Evolutionary conservation across 441 rosid genomes (phyloP).

Genomic region (Syzygium malaccense): DNA sequence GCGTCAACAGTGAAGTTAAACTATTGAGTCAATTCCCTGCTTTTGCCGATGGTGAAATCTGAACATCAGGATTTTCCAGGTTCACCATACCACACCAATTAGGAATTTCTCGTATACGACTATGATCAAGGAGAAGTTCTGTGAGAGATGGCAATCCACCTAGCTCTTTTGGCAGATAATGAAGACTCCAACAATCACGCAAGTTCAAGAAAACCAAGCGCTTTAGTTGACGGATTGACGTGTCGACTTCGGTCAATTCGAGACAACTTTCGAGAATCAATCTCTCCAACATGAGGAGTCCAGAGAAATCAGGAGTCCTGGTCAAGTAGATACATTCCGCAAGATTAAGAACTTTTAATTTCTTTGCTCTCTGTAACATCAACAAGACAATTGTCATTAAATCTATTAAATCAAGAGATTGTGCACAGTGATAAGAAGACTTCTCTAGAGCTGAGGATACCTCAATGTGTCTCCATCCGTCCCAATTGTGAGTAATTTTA

Average conservation of each 20-base stretch:
- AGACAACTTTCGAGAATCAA: background rate
- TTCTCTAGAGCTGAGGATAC: background rate
- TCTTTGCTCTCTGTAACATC: background rate
- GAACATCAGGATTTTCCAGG: too few relatives aligned
- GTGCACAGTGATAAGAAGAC: background rate
- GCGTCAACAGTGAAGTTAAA: background rate
- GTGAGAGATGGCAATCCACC: background rate
- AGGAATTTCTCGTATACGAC: background rate
- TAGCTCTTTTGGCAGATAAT: background rate
- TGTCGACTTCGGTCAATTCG: background rate
- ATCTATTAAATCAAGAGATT: background rate
- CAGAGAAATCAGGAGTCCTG: background rate
- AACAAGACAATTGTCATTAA: background rate
- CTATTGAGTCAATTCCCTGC: background rate
- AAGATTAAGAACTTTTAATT: background rate
- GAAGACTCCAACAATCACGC: fast-evolving
- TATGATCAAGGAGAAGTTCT: background rate
- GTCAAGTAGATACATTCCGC: background rate
- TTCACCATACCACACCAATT: background rate
- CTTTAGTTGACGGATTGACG: background rate
- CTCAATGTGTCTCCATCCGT: background rate
- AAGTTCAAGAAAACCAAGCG: background rate
- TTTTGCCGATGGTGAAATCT: background rate
- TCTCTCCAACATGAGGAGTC: background rate
- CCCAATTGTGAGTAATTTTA: background rate